Percentiles rank a stretch among this genome's conserved stretches.
phyloP scores from a whole-genome alignment of 1,284 basidiomycete species.

The Exobasidium cylindrosporum region DNA sequence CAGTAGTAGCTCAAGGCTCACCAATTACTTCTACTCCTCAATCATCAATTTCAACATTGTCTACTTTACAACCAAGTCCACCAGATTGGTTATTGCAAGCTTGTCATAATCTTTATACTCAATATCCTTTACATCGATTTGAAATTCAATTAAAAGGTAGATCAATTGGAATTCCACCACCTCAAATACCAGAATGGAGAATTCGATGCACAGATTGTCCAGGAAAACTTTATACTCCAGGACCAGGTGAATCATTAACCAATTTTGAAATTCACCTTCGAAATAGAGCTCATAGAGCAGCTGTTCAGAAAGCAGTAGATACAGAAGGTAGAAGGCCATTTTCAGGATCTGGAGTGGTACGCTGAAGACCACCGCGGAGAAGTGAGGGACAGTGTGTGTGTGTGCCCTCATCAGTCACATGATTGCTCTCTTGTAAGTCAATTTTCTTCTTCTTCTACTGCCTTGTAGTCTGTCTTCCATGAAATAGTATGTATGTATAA shows the following conservation, averaged over 20 bases:
- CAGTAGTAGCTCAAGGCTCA: background rate
- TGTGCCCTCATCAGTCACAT: no score
- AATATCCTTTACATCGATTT: slow-evolving; percentile 80
- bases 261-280: slow-evolving; percentile 92
- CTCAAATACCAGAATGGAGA: slow-evolving; percentile 68
- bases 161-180: slow-evolving; percentile 25
- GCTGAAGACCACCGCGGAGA: no score
- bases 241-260: slow-evolving; percentile 78
- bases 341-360: background rate
- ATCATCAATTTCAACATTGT: slow-evolving; percentile 16
- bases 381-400: no score
- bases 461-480: no score
- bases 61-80: slow-evolving; percentile 54
- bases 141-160: slow-evolving; percentile 36
- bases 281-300: slow-evolving; percentile 68
- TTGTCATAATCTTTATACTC: slow-evolving; percentile 66
- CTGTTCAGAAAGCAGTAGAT: slow-evolving; percentile 22
- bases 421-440: no score
- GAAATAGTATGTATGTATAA: background rate
- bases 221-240: slow-evolving; percentile 90
- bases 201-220: slow-evolving; percentile 92
- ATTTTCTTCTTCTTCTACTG: background rate
- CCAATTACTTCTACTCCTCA: slow-evolving; percentile 18
- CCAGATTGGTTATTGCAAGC: slow-evolving; percentile 72
- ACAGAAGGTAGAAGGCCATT: slow-evolving; percentile 5